Evolutionary conservation across 129 eudicot species (phyloP), one percentile per base, ranked within the genome.

Genomic region (Gnaphalium uliginosum): DNA sequence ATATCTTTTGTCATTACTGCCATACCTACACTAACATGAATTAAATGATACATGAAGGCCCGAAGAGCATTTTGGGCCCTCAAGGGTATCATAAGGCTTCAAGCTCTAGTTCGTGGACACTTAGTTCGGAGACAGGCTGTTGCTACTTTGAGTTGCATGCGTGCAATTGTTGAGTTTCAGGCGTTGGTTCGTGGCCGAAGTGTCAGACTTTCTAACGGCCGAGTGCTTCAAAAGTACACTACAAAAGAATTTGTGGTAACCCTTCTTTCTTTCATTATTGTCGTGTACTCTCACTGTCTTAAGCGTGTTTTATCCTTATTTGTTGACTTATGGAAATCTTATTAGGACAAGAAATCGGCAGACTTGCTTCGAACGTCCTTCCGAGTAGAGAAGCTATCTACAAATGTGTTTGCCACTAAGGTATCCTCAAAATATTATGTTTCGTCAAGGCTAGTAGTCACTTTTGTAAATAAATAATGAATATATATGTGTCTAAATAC

Each of bases 41-140:
- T 66, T 33, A 21, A 46, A 59, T 22, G 4, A 53, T 15, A 26
- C 71, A 41, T 84, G 84, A 70, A 94, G 99, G 99, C 99, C 15
- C 96, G 97, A 0, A 88, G 99, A 51, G 99, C 99, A 46, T 94
- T 94, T 72, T 80, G 97, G 87, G 95, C 97, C 73, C 97, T 92
- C 30, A 92, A 89, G 86, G 97, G 97, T 51, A 92, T 92, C 81
- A 92, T 89, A 82, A 92, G 96, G 87, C 81, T 92, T 63, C 97
- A 92, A 87, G 97, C 97, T 22, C 96, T 92, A 46, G 93, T 89
- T 78, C 96, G 97, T 63, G 97, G 97, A 60, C 97, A 92, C 61
- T 84, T 92, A 81, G 96, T 92, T 35, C 78, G 97, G 76, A 89
- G 97, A 68, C 97, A 92, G 79, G 97, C 97, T 30, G 86, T 87